Evolutionary conservation across 1,284 basidiomycete species (phyloP), one percentile per base, ranked within the genome.

Genomic region (Pseudozyma thailandica): DNA sequence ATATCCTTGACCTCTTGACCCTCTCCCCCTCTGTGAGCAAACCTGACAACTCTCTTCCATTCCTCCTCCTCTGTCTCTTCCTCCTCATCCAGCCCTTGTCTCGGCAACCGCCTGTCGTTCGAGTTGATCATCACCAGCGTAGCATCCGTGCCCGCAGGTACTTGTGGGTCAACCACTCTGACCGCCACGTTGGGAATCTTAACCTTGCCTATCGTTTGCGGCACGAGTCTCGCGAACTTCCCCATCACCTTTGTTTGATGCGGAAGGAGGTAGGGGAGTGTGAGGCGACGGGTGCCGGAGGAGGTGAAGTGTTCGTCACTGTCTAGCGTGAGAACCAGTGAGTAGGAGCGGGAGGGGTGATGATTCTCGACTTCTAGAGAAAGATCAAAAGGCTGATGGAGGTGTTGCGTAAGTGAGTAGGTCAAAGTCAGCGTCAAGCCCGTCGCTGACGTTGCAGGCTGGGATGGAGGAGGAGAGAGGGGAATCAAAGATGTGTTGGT

Each of bases 221-320:
- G 56, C 5, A 56, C 47, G 2, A 70, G 20, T 7, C 44, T 43
- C 9, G 38, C 68, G 16, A 46, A 41, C 4, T 37, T 10, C 1
- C 1, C 3, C 26, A 66, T 15, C 1, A 1, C 7, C 16, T 39
- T 21, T 4, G 7, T 8, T 16, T 56, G 51, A 0, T 37, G 38
- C 0, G 72, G 55, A 0, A 74, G 41, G 3, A 74, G 21, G 20
- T 44, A 51, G 2, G 68, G 68, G 18, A 72, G 33, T 13, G 42
- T n/a, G 12, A 74, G 47, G 0, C 46, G 18, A 4, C 72, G 51
- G 0, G 55, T 25, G 1, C 37, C 62, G 4, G 72, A 44, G 16
- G 58, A 46, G 15, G 63, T 62, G 21, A 71, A 74, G 33, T 48
- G 18, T 15, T 51, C 44, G 45, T 54, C 58, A 20, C 48, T 54